Base-by-base conservation (phyloP, 2,329 filamentous ascomycete species). In the Thelonectria blattea region DNA sequence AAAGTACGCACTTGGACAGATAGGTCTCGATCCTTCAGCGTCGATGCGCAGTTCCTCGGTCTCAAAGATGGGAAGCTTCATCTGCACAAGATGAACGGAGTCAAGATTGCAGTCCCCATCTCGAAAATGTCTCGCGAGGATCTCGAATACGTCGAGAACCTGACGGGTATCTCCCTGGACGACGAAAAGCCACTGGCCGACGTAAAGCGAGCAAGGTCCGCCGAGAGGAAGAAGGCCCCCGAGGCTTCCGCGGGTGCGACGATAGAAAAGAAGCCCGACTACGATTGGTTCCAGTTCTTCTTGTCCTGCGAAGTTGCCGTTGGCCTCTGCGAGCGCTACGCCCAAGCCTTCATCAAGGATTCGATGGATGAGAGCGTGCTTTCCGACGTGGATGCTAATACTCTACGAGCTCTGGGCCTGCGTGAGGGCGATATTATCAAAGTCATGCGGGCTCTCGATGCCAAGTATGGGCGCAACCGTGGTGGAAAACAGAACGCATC, bases 251-350 rank as follows among this genome's bases (percentile, higher is more conserved):
- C 85, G 9, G 89, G 89, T 12, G 88, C 85, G n/a, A 84, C 84
- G 2, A 79, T 92, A 32, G 83, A 90, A 65, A 79, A 81, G 48
- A 89, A 88, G 75, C 83, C 90, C 1, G 89, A 95, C 49, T 96
- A 98, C 74, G 95, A 99, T 75, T 99, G 95, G 95, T 99, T 99
- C 72, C 93, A 97, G 73, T 98, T 99, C 80, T 99, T 99, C 82
- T 80, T 99, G 42, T 88, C 89, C 64, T 96, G 93, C 74, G 94
- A 96, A 48, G 92, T 98, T 69, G 90, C 93, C 46, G 91, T 94
- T 50, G 92, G 96, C 60, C 88, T 97, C 47, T 99, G 95, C 76
- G 94, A 98, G 77, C 87, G 95, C 56, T 99, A 99, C 73, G 89
- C 93, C 1, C 91, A 93, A 72, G 92, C 92, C 2, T 99, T 99